A percentile compares a stretch with the other conserved stretches of the same genome.
Conservation (phyloP, 371 early-diverging fungal genomes). For the Haplosporangium sp. region DNA sequence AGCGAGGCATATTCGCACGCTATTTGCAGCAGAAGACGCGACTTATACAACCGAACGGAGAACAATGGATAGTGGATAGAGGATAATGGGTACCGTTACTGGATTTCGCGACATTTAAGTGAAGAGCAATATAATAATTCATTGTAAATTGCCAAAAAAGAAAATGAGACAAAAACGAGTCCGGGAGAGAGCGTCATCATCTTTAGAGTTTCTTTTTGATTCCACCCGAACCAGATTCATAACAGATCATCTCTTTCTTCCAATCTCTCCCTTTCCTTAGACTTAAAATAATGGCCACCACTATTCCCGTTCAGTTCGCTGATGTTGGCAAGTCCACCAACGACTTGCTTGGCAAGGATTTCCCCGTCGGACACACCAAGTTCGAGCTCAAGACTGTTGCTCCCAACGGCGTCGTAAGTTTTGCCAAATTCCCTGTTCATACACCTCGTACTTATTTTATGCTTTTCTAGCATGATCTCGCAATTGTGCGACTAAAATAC, state of each 20-base stretch:
- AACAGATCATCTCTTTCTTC: constrained; percentile 8
- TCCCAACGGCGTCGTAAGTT: constrained; percentile 92
- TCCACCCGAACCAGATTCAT: neutral
- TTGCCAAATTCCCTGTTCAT: neutral
- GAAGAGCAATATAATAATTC: neutral
- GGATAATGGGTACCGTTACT: neutral
- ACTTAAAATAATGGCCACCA: constrained; percentile 55
- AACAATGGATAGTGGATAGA: neutral
- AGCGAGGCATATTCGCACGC: constrained; percentile 12
- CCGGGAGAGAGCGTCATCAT: constrained; percentile 15
- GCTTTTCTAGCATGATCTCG: neutral
- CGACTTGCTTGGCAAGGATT: constrained; percentile 97
- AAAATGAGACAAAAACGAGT: neutral
- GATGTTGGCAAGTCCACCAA: constrained; percentile 96
- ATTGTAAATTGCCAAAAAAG: neutral
- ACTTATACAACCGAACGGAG: neutral
- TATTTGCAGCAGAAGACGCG: constrained; percentile 8
- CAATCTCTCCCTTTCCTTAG: constrained; percentile 2
- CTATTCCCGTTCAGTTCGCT: constrained; percentile 79
- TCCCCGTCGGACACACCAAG: constrained; percentile 93
- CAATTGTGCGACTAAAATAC: neutral
- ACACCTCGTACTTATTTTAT: neutral
- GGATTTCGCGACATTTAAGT: neutral
- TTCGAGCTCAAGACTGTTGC: constrained; percentile 97
- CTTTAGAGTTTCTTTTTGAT: constrained; percentile 2